These are phyloP conservation scores for Salvia splendens DNA, from an alignment of 257 asterid species.

Conservation along the genomic window DNA sequence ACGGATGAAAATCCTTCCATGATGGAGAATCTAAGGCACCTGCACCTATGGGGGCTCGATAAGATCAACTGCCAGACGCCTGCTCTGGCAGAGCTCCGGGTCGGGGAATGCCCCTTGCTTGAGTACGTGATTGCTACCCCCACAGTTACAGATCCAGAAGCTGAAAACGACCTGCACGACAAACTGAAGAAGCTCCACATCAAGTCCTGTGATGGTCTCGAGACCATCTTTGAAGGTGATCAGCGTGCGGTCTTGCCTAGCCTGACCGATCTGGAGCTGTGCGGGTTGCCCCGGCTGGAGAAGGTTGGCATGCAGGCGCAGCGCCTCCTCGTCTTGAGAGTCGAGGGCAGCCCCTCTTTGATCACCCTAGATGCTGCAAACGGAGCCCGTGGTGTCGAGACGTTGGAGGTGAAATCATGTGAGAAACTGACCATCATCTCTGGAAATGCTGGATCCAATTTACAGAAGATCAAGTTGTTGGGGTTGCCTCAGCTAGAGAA, in stretches of 20 bases:
- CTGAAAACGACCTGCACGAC: conserved; percentile 16
- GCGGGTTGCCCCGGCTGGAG: conserved; percentile 28
- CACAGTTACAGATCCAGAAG: not conserved
- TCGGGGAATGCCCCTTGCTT: conserved; percentile 45
- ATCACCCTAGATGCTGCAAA: conserved; percentile 13
- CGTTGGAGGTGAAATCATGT: conserved; percentile 34
- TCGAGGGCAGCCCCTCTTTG: conserved; percentile 31
- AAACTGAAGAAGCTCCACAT: conserved; percentile 18
- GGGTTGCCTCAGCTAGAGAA: conserved; percentile 29
- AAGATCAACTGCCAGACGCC: conserved; percentile 22
- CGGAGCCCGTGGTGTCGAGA: not conserved
- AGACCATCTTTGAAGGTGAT: not conserved
- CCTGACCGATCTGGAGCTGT: conserved; percentile 15
- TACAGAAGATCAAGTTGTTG: conserved; percentile 16
- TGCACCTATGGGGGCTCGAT: conserved; percentile 45
- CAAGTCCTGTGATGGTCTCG: conserved; percentile 26
- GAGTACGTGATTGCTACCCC: conserved; percentile 16
- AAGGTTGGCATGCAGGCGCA: not conserved
- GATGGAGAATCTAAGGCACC: conserved; percentile 25
- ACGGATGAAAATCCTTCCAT: conserved; percentile 24
- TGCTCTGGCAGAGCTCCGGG: conserved; percentile 24
- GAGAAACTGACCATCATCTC: conserved; percentile 27
- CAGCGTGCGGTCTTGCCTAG: not conserved
- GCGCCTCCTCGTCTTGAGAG: conserved; percentile 5
- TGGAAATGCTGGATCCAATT: not conserved